Evolutionary conservation across 345 rosid species (phyloP), one percentile per base, ranked within the genome.

Genomic region (Eucalyptus curtisii): DNA sequence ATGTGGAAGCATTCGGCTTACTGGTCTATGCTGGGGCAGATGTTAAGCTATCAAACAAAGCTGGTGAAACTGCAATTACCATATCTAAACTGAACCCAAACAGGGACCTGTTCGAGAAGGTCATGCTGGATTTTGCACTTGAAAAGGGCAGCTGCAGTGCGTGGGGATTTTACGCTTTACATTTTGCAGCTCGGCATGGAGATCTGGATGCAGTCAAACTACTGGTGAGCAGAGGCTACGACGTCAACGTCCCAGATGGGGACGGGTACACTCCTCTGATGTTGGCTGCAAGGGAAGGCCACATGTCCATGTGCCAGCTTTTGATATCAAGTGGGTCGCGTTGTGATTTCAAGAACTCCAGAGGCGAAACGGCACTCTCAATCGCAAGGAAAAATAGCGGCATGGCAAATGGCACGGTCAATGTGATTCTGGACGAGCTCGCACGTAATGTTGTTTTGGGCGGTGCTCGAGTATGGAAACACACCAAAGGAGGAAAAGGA

Each of bases 241-340:
- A 93, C 91, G 95, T 95, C 22, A 97, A 96, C 88, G 89, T 96
- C 49, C 94, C 94, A 2, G 97, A 97, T 55, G 96, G 95, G 45
- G 95, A 95, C n/a, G 98, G 96, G n/a, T 95, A 95, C 90, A 95
- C 99, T 86, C 97, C 99, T 5, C 95, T 98, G 37, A 98, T 98
- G 99, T 92, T 98, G 87, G 99, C 99, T 19, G 99, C 99, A 13
- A 95, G 91, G 88, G 97, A 94, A 92, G 99, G 98, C 49, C 96
- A 94, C 82, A 90, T 93, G 30, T 87, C 92, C 48, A 91, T 94
- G 90, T 95, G 99, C 17, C 91, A 93, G 90, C 94, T 96, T 61
- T 88, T 98, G 90, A 94, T 98, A 66, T 90, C 95, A 5, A 87
- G 82, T 4, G 99, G 99, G 1, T 98, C 99, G 37, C 88, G 90